These are phyloP conservation scores for Rhododendron simsii DNA, from an alignment of 148 eudicot genomes.

Conservation along the genomic window DNA sequence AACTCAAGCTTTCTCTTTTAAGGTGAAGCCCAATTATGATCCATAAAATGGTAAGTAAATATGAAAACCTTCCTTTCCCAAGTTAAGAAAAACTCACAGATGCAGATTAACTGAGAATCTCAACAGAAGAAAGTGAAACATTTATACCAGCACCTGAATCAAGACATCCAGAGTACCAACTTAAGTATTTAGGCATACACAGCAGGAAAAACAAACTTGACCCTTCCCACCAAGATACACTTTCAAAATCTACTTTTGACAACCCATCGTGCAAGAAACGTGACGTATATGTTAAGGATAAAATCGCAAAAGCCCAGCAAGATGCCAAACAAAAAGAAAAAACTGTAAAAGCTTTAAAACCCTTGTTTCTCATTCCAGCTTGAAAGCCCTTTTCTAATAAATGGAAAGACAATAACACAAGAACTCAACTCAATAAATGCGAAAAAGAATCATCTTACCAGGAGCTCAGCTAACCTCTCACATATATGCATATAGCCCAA, in stretches of 20 bases:
- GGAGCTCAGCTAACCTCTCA: conserved; percentile 84
- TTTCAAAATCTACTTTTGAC: background rate
- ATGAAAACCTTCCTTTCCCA: conserved; percentile 33
- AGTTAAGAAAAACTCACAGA: conserved; percentile 86
- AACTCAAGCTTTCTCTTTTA: background rate
- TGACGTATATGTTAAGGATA: background rate
- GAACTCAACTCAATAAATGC: background rate
- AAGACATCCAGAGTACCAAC: conserved; percentile 45
- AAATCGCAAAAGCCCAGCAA: background rate
- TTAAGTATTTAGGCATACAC: conserved; percentile 15
- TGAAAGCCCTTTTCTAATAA: background rate
- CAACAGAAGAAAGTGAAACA: conserved; percentile 69
- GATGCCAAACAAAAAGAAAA: background rate
- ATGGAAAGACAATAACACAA: background rate
- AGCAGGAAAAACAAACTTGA: background rate
- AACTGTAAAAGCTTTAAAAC: background rate
- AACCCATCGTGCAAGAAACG: background rate
- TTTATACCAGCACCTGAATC: conserved; percentile 75
- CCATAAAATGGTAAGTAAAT: background rate
- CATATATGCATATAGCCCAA: conserved; percentile 97
- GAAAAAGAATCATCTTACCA: conserved; percentile 39
- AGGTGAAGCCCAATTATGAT: background rate
- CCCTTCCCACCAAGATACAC: background rate
- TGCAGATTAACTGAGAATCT: conserved; percentile 57
- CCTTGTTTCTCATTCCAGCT: background rate